Conservation (phyloP, 2,329 filamentous ascomycete species). For the Colletotrichum caudatum region DNA sequence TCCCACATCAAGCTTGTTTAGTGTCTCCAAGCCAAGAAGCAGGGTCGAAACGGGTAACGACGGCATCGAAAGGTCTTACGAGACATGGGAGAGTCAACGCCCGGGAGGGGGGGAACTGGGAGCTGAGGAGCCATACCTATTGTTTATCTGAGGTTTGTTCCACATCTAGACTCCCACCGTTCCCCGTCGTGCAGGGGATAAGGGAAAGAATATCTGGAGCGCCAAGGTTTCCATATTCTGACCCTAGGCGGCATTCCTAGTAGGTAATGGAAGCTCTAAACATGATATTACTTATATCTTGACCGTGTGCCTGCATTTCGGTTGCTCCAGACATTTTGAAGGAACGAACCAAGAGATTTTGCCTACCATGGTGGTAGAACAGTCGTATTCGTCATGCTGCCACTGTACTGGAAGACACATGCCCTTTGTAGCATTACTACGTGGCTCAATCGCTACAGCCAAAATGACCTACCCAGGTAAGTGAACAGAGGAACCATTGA, state of each 20-base stretch:
- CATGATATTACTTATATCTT: not conserved
- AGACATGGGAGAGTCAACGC: not conserved
- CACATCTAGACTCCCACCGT: not conserved
- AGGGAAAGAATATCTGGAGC: not conserved
- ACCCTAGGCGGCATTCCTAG: too few relatives aligned
- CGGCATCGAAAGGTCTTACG: not conserved
- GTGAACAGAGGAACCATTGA: not conserved
- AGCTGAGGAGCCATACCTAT: not conserved
- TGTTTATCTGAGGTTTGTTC: not conserved
- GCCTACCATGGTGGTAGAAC: not conserved
- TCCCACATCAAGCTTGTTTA: conserved; percentile 7
- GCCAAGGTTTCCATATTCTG: not conserved
- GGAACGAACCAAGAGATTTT: not conserved
- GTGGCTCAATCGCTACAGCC: not conserved
- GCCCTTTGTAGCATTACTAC: not conserved
- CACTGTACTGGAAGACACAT: conserved; percentile 11
- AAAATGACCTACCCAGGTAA: too few relatives aligned
- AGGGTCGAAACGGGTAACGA: not conserved
- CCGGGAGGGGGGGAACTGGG: too few relatives aligned
- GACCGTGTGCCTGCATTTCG: not conserved
- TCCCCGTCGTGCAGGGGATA: not conserved
- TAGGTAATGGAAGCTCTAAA: too few relatives aligned
- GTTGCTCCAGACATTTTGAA: not conserved
- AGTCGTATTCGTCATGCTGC: not conserved
- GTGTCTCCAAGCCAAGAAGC: not conserved